Percentiles rank a stretch among this genome's conserved stretches.
phyloP scores from a whole-genome alignment of 495 filamentous ascomycete genomes.

The Aspergillus diversus region DNA sequence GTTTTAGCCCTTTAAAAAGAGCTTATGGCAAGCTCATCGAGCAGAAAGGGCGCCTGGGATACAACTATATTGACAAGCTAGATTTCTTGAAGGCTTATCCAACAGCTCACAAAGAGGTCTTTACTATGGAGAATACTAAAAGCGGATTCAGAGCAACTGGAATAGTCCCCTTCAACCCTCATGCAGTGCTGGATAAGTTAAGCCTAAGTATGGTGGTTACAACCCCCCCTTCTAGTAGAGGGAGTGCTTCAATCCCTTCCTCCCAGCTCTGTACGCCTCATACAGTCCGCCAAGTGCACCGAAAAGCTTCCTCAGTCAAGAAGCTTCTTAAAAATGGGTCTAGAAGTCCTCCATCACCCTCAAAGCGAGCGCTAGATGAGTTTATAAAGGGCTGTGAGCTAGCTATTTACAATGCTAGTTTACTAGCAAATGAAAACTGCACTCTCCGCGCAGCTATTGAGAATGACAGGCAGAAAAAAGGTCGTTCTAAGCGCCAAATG shows the following conservation, averaged over 20 bases:
- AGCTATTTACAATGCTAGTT: constrained; percentile 5
- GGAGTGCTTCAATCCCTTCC: background rate
- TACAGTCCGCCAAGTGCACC: background rate
- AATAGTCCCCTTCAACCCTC: constrained; percentile 15
- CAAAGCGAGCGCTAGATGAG: no score
- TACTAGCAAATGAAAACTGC: constrained; percentile 1
- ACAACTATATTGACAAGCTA: constrained; percentile 25
- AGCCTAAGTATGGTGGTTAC: constrained; percentile 1
- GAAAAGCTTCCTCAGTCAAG: background rate
- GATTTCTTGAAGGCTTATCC: constrained; percentile 22
- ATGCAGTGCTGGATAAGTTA: constrained; percentile 11
- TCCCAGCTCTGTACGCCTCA: no score
- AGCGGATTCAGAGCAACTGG: no score
- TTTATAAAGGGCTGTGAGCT: no score
- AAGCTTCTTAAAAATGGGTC: constrained; percentile 5
- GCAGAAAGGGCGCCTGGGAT: constrained; percentile 9
- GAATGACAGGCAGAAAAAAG: constrained; percentile 9
- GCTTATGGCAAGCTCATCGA: constrained; percentile 15
- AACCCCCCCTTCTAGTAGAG: background rate
- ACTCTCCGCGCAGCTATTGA: constrained; percentile 10
- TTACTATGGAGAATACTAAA: no score
- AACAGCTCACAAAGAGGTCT: constrained; percentile 13
- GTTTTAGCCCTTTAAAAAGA: constrained; percentile 13
- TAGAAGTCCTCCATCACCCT: no score
- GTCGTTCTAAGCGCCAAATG: constrained; percentile 10